Conservation (phyloP, 2,329 filamentous ascomycete genomes). For the Monilinia polystroma region DNA sequence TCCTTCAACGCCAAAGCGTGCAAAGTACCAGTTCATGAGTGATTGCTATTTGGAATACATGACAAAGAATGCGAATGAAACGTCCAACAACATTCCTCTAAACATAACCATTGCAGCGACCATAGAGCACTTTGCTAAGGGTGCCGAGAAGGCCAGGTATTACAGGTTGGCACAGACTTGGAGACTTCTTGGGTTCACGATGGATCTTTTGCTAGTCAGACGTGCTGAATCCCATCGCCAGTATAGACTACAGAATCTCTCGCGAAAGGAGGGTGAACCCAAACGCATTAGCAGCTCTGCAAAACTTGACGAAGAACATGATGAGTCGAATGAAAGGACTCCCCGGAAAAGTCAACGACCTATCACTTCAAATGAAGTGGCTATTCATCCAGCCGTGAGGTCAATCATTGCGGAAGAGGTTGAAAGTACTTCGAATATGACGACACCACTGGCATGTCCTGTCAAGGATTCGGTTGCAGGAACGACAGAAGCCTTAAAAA, state of each 20-base stretch:
- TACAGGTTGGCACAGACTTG: conserved; percentile 64
- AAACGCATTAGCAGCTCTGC: conserved; percentile 28
- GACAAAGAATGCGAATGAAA: conserved; percentile 24
- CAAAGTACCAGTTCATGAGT: conserved; percentile 57
- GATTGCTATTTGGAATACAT: conserved; percentile 57
- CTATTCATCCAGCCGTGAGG: conserved; percentile 28
- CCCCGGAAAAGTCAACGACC: conserved; percentile 30
- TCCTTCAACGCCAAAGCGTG: conserved; percentile 51
- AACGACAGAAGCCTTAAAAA: conserved; percentile 33
- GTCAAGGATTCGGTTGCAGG: conserved; percentile 41
- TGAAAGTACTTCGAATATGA: conserved; percentile 62
- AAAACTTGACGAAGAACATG: conserved; percentile 14
- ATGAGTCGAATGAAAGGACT: conserved; percentile 32
- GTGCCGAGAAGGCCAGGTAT: conserved; percentile 56
- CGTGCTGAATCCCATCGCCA: conserved; percentile 59
- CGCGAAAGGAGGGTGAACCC: conserved; percentile 34
- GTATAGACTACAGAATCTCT: conserved; percentile 41
- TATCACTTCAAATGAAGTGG: conserved; percentile 25
- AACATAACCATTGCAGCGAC: conserved; percentile 48
- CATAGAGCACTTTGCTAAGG: conserved; percentile 56
- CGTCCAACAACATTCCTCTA: conserved; percentile 22
- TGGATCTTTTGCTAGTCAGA: conserved; percentile 53
- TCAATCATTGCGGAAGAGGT: conserved; percentile 45
- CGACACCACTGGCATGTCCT: conserved; percentile 59
- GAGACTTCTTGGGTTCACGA: conserved; percentile 58